These are phyloP conservation scores for Arthrinium phaeospermum DNA, from an alignment of 2,329 filamentous ascomycete genomes.

Conservation along the genomic window DNA sequence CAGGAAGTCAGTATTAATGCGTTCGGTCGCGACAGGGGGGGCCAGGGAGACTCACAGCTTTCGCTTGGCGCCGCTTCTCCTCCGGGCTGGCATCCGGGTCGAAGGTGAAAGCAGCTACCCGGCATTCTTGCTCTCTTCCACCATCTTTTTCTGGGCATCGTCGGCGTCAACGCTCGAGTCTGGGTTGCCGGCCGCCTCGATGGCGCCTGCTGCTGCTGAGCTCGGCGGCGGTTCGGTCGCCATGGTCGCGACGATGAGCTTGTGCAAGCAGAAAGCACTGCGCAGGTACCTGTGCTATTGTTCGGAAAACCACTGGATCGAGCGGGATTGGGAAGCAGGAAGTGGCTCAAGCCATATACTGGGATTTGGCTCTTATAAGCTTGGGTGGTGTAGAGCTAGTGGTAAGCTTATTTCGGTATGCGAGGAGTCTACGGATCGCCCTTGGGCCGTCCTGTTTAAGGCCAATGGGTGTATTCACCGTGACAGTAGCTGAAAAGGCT, in stretches of 20 bases:
- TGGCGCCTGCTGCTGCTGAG: conserved; percentile 79
- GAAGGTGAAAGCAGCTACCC: conserved; percentile 85
- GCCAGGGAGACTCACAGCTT: conserved; percentile 64
- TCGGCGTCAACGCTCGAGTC: conserved; percentile 70
- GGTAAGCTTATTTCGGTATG: conserved; percentile 9
- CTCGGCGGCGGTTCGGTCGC: conserved; percentile 57
- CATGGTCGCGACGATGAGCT: conserved; percentile 34
- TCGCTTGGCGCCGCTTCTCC: conserved; percentile 81
- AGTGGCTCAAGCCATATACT: conserved; percentile 8
- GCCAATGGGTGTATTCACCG: not conserved
- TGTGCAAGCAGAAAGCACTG: not conserved
- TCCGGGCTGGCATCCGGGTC: conserved; percentile 83
- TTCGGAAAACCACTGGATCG: not conserved
- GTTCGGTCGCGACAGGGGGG: conserved; percentile 24
- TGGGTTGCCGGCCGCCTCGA: conserved; percentile 78
- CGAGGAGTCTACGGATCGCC: not conserved
- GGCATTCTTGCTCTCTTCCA: conserved; percentile 78
- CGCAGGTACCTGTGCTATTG: not conserved
- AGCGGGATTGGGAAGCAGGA: not conserved
- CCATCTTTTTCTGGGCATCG: conserved; percentile 74
- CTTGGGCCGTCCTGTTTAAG: not conserved
- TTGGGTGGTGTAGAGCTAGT: not conserved
- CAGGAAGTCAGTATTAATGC: conserved; percentile 5
- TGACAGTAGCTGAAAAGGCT: not conserved
- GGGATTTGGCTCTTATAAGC: not conserved